Conservation (phyloP, 1,284 basidiomycete species). For the Microbotryum intermedium region DNA sequence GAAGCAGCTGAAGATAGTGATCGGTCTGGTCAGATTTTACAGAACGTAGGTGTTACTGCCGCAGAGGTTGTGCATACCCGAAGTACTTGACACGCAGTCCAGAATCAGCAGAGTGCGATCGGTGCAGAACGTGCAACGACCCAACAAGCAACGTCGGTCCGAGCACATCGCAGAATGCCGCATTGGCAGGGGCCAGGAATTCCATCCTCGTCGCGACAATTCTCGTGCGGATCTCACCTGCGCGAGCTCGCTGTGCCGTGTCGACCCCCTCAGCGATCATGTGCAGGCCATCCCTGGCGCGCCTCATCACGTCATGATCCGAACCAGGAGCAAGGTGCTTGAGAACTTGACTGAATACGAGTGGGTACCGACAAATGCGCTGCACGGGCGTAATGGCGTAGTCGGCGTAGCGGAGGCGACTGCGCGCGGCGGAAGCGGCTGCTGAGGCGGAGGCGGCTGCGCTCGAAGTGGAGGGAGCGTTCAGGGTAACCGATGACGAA, state of each 20-base stretch:
- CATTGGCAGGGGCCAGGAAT: slow-evolving; percentile 20
- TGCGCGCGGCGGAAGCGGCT: neutral
- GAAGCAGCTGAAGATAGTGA: slow-evolving; percentile 76
- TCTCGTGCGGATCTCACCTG: slow-evolving; percentile 28
- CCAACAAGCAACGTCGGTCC: slow-evolving; percentile 31
- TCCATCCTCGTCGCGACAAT: slow-evolving; percentile 31
- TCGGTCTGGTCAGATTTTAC: slow-evolving; percentile 48
- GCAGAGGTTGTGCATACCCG: slow-evolving; percentile 35
- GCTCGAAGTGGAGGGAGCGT: neutral
- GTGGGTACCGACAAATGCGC: slow-evolving; percentile 35
- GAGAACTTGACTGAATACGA: slow-evolving; percentile 31
- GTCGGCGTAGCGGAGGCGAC: slow-evolving; percentile 31
- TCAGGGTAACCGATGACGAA: neutral
- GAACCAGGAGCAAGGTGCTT: slow-evolving; percentile 22
- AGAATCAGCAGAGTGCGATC: slow-evolving; percentile 28
- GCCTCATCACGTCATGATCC: slow-evolving; percentile 1
- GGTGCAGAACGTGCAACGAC: slow-evolving; percentile 26
- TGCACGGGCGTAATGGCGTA: slow-evolving; percentile 37
- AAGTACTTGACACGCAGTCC: slow-evolving; percentile 36
- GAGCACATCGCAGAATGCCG: slow-evolving; percentile 24
- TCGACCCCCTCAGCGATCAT: slow-evolving; percentile 23
- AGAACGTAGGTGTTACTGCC: slow-evolving; percentile 53
- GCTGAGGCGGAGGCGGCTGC: neutral
- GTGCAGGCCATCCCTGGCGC: slow-evolving; percentile 6
- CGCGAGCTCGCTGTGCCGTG: slow-evolving; percentile 26